These are phyloP conservation scores for Pholiota molesta DNA, from an alignment of 768 basidiomycete species.

Conservation along the genomic window DNA sequence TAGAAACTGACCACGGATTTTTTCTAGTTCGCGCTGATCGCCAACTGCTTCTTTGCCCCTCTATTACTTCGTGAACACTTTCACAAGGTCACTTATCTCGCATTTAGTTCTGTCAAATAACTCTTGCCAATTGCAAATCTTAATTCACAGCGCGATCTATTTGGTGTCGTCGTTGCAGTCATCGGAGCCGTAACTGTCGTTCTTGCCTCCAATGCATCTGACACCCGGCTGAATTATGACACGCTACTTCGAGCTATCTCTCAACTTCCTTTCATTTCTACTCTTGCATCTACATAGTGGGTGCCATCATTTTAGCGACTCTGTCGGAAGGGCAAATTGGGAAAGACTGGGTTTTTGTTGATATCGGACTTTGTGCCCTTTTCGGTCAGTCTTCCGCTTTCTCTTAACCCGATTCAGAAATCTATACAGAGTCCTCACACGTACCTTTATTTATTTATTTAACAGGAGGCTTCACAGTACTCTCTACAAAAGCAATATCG, in stretches of 20 bases:
- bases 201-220: conserved; percentile 71
- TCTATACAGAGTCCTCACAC: not conserved
- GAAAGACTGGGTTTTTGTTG: conserved; percentile 73
- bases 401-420: not conserved
- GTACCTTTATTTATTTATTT: not conserved
- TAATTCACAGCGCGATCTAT: conserved; percentile 64
- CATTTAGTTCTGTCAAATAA: not conserved
- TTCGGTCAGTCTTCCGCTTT: conserved; percentile 54
- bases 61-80: conserved; percentile 83
- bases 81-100: conserved; percentile 56
- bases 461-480: conserved; percentile 89
- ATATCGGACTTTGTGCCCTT: conserved; percentile 86
- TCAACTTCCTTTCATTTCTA: conserved; percentile 79
- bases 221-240: conserved; percentile 68
- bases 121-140: conserved; percentile 15
- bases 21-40: conserved; percentile 82
- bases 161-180: conserved; percentile 80
- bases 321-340: conserved; percentile 71
- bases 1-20: conserved; percentile 4
- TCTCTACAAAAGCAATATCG: conserved; percentile 91
- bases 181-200: conserved; percentile 95
- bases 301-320: conserved; percentile 58
- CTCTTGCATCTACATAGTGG: conserved; percentile 59
- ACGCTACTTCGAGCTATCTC: conserved; percentile 69
- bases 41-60: conserved; percentile 94